Evolutionary conservation across 2,329 filamentous ascomycete species (phyloP), one percentile per base, ranked within the genome.

Genomic region (Paecilomyces niveus): DNA sequence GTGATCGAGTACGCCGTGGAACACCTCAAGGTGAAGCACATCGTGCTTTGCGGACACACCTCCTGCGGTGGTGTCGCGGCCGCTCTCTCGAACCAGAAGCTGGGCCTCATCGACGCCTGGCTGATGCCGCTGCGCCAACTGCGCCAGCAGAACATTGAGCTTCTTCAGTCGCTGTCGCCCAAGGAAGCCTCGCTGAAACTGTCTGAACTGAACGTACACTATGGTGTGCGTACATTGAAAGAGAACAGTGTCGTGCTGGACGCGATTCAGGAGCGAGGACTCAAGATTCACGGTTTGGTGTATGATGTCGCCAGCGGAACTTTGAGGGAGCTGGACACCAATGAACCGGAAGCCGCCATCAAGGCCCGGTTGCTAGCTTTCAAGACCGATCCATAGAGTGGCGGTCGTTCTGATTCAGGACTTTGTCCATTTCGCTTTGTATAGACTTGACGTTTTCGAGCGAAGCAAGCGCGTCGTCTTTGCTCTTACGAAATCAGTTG

Each of bases 1-100:
- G 90, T 93, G 53, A 87, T 95, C 70, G 87, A 93, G 70, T 95
- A 88, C 71, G 88, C 90, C 51, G 89, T 95, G 59, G 78, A 76
- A 58, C 81, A 89, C 70, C 78, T 95, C 35, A 85, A 87, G 66
- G 85, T 89, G 62, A 81, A 83, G 64, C 82, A 85, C 72, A 78
- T 86, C 57, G 80, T 87, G 53, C 76, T 87, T 24, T 85, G 83
- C 67, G 84, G 84, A 3, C 84, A 87, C 70, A 85, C 83, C 0
- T 76, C 74, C 56, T 87, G 84, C 64, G 84, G 84, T 50, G 84
- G 84, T 58, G 81, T 84, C 26, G 76, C 76, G 18, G 84, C 82
- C 10, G 79, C 80, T 11, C 72, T 84, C 59, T 81, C 72, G 26
- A 85, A 83, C 69, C 78, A 75, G 64, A 82, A 83, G 68, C 71